phyloP scores from a whole-genome alignment of 805 yeast genomes.

The Wickerhamiella cacticola region DNA sequence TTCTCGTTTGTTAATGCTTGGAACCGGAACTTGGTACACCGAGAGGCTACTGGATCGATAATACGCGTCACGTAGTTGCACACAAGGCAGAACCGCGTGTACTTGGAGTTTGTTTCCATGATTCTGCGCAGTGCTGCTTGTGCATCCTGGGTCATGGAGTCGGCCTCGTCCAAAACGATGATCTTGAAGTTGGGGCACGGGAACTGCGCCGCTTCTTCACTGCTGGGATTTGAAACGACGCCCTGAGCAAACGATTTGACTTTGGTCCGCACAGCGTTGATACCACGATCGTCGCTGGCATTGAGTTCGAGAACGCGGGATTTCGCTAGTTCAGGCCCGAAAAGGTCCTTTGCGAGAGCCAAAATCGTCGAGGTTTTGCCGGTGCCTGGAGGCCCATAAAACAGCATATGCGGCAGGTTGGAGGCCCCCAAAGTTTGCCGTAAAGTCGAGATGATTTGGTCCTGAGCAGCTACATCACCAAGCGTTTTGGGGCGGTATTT shows the following conservation, averaged over 20 bases:
- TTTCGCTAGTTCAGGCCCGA: slow-evolving; percentile 58
- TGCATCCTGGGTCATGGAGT: slow-evolving; percentile 91
- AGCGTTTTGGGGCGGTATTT: slow-evolving; percentile 68
- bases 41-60: slow-evolving; percentile 89
- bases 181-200: slow-evolving; percentile 81
- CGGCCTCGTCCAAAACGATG: slow-evolving; percentile 88
- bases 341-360: slow-evolving; percentile 77
- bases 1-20: slow-evolving; percentile 57
- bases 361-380: slow-evolving; percentile 84
- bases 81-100: slow-evolving; percentile 85
- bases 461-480: slow-evolving; percentile 85
- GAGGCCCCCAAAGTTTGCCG: slow-evolving; percentile 67
- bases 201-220: slow-evolving; percentile 54
- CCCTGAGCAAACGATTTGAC: slow-evolving; percentile 89
- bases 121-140: slow-evolving; percentile 87
- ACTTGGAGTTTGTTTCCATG: slow-evolving; percentile 50
- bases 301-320: slow-evolving; percentile 91
- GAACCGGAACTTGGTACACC: slow-evolving; percentile 93
- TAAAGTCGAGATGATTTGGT: slow-evolving; percentile 72
- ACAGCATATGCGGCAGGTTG: slow-evolving; percentile 63
- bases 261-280: slow-evolving; percentile 94
- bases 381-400: slow-evolving; percentile 94
- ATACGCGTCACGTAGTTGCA: slow-evolving; percentile 95
- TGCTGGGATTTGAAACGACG: slow-evolving; percentile 67
- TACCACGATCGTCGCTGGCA: slow-evolving; percentile 96